These are phyloP conservation scores for Pichia insulana DNA, from an alignment of 805 yeast species.

Conservation along the genomic window DNA sequence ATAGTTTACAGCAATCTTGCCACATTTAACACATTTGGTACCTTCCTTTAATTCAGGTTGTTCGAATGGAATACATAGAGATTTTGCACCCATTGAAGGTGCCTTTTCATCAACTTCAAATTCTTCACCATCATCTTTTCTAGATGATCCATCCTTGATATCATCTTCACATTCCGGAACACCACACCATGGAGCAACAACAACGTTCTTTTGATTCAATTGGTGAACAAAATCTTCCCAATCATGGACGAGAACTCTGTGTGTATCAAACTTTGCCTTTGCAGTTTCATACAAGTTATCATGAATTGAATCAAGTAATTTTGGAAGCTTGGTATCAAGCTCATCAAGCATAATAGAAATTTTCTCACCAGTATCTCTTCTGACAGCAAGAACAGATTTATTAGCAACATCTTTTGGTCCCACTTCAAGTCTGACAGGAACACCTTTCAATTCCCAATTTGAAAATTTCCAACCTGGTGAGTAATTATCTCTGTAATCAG, in stretches of 20 bases:
- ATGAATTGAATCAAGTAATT: conserved; percentile 77
- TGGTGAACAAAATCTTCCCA: conserved; percentile 93
- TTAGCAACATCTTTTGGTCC: conserved; percentile 93
- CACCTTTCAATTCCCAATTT: conserved; percentile 94
- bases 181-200: conserved; percentile 97
- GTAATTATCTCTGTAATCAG: conserved; percentile 90
- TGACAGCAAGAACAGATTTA: conserved; percentile 74
- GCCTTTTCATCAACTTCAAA: conserved; percentile 91
- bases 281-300: conserved; percentile 66
- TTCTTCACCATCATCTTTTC: conserved; percentile 72
- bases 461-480: conserved; percentile 99
- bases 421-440: conserved; percentile 85
- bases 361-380: conserved; percentile 86
- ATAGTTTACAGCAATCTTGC: conserved; percentile 63
- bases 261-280: conserved; percentile 72
- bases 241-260: conserved; percentile 70
- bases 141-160: conserved; percentile 83
- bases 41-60: conserved; percentile 77
- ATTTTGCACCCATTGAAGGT: conserved; percentile 99
- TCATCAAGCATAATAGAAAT: conserved; percentile 54
- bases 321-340: conserved; percentile 59
- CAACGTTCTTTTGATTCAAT: conserved; percentile 82
- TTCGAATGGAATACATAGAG: conserved; percentile 90
- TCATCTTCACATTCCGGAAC: conserved; percentile 90
- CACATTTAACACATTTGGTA: conserved; percentile 85